Evolutionary conservation across 2,329 filamentous ascomycete species (phyloP), one percentile per base, ranked within the genome.

Genomic region (Epichloe sp.): DNA sequence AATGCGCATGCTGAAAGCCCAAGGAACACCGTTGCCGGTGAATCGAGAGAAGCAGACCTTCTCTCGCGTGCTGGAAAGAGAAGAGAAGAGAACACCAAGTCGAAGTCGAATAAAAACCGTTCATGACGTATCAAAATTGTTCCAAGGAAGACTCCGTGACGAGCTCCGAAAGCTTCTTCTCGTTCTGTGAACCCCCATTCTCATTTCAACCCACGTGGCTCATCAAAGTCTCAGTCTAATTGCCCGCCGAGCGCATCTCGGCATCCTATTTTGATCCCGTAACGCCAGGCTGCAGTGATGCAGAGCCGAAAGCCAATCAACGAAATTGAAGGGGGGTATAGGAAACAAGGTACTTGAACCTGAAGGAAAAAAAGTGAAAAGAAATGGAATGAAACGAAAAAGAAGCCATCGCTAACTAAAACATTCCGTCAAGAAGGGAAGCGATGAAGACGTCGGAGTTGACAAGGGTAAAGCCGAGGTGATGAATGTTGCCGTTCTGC

Each of bases 381-480:
- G 14, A 26, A 10, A 31, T n/a, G 7, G 34, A 17, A 40, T 52
- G 31, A 41, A 37, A 21, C 34, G 10, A 36, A 19, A 46, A 46
- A 31, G 11, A 10, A 36, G 35, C 17, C n/a, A 8, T 12, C 31
- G n/a, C 40, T 43, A 43, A 43, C 4, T 5, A 43, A 43, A 43
- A 23, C 3, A 10, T 43, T 19, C n/a, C 40, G 11, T 11, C n/a
- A 21, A 42, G 11, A 17, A 43, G n/a, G 23, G n/a, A 6, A 11
- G 17, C 11, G 7, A 43, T 11, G 40, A 26, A 23, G n/a, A 15
- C 4, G 19, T 12, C 21, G 5, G 10, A 6, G 3, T 41, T 35
- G 53, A 52, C 50, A 49, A 53, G 52, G 47, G 45, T 49, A 52
- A 44, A 17, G 48, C 31, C 15, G 11, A 41, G 37, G 23, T 19